Base-by-base conservation (phyloP, 768 basidiomycete genomes). In the Scleroderma bovista region DNA sequence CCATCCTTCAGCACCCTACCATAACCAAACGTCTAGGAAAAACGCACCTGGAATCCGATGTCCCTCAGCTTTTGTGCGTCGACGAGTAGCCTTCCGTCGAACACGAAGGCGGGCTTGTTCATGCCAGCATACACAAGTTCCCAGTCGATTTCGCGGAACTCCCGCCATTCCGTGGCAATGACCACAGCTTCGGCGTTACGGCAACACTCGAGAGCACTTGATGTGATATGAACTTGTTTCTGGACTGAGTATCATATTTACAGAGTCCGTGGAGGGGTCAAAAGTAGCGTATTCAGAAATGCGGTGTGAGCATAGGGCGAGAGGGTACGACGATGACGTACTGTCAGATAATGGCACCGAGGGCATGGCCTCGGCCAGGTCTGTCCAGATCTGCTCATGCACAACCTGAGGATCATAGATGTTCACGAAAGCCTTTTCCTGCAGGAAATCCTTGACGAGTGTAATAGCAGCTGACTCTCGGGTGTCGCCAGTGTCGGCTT, bases 51-150 rank as follows among this genome's bases (percentile, higher is more conserved):
- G 83, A 98, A 98, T 34, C 95, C 95, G 61, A 97, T 96, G 62
- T 80, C 66, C 59, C 78, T 79, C 55, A 98, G 75, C 67, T 81
- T 79, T 45, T 83, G 82, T 10, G 80, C 82, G 63, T 98, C 88
- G 39, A 97, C 77, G 61, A 97, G 77, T 53, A 96, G 73, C 29
- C 93, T 81, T 5, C 93, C 93, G 64, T 98, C 95, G 61, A 97
- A 97, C 56, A 99, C 78, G 63, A 96, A 98, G 5, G 96, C 95
- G n/a, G 96, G 96, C 76, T 98, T 96, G 62, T 86, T 88, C 92
- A 97, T 97, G 61, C 76, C 71, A 45, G 72, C 67, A 72, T 97
- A 96, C 37, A 97, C 87, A 32, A 73, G 72, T 59, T 80, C 67
- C 96, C 96, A 99, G 70, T 94, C 84, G 56, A 99, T 88, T 34